Conservation (phyloP, 148 eudicot genomes). For the Rhododendron ferrugineum region DNA sequence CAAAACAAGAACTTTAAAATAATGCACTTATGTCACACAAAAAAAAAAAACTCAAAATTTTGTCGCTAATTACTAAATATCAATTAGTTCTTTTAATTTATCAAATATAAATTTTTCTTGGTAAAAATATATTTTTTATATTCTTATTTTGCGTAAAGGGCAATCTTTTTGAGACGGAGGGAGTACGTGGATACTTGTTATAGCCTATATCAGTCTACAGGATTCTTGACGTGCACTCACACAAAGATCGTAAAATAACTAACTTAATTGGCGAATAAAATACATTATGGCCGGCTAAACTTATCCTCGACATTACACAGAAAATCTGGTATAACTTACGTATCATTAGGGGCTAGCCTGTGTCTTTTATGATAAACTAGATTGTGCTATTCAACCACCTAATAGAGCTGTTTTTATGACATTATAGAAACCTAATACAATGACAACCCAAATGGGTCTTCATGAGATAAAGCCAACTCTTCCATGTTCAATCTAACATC, state of each 20-base stretch:
- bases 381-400: neutral
- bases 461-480: neutral
- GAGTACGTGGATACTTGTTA: neutral
- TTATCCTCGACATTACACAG: neutral
- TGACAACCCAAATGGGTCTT: slow-evolving; percentile 9
- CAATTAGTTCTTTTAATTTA: no score
- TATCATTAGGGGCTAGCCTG: neutral
- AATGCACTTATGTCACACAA: no score
- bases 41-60: no score
- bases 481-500: neutral
- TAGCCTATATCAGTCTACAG: neutral
- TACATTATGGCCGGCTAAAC: neutral
- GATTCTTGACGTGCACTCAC: neutral
- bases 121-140: no score
- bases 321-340: neutral
- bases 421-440: neutral
- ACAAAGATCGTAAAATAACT: neutral
- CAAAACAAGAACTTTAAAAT: no score
- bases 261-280: neutral
- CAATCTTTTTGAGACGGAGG: no score
- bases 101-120: no score
- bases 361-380: neutral
- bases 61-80: no score
- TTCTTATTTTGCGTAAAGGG: no score
- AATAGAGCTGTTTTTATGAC: neutral